A percentile compares a stretch with the other conserved stretches of the same genome.
Evolutionary conservation across 164 flowering plant genomes (phyloP).

Genomic region (grape (Vitis vinifera)): ASM3070453v1 NC_081815.1:6943001-6943500

Average conservation of each 20-base stretch:
- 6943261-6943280: neutral
- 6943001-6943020: too few species aligned
- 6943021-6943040: neutral
- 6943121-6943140: neutral
- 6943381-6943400: too few species aligned
- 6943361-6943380: neutral
- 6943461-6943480: neutral
- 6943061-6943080: neutral
- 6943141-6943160: slow-evolving; percentile 1
- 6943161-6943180: slow-evolving; percentile 52
- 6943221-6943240: slow-evolving; percentile 78
- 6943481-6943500: neutral
- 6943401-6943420: neutral
- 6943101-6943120: neutral
- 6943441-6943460: neutral
- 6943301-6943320: neutral
- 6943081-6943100: neutral
- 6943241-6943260: slow-evolving; percentile 46
- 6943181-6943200: slow-evolving; percentile 41
- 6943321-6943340: neutral
- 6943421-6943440: neutral
- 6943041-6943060: neutral
- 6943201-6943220: slow-evolving; percentile 78
- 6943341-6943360: neutral
- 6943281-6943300: neutral